phyloP scores from a whole-genome alignment of 768 basidiomycete genomes.

The Dendrothele bispora region DNA sequence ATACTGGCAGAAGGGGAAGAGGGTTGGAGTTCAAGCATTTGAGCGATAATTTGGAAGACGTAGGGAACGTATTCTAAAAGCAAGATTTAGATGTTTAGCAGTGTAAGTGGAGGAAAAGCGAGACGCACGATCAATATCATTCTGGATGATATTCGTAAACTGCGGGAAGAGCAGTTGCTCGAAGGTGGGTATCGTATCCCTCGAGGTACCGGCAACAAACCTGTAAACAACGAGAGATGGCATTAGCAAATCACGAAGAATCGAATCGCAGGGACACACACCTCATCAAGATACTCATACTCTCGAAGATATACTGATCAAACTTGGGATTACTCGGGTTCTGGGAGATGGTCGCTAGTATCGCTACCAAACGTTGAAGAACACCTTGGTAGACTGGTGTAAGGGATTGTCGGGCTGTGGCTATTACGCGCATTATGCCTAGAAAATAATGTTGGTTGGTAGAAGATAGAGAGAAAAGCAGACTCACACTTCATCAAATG shows the following conservation, averaged over 20 bases:
- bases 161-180: slow-evolving; percentile 83
- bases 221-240: slow-evolving; percentile 43
- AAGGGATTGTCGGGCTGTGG: slow-evolving; percentile 82
- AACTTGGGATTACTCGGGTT: slow-evolving; percentile 98
- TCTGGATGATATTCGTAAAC: slow-evolving; percentile 83
- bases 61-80: slow-evolving; percentile 91
- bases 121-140: slow-evolving; percentile 88
- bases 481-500: slow-evolving; percentile 93
- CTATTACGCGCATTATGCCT: slow-evolving; percentile 93
- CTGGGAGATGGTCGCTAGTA: slow-evolving; percentile 86
- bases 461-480: background rate
- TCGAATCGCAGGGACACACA: slow-evolving; percentile 21
- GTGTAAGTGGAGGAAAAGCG: background rate
- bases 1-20: slow-evolving; percentile 45
- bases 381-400: slow-evolving; percentile 64
- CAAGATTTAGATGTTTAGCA: background rate
- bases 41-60: slow-evolving; percentile 93
- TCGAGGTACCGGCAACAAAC: slow-evolving; percentile 76
- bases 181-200: slow-evolving; percentile 67
- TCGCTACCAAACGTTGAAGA: slow-evolving; percentile 73
- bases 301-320: slow-evolving; percentile 97
- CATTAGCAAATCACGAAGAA: slow-evolving; percentile 5
- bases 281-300: slow-evolving; percentile 92
- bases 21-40: slow-evolving; percentile 86
- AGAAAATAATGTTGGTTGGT: slow-evolving; percentile 6